Conservation (phyloP, 2,329 filamentous ascomycete species). For the Macrophomina phaseolina region DNA sequence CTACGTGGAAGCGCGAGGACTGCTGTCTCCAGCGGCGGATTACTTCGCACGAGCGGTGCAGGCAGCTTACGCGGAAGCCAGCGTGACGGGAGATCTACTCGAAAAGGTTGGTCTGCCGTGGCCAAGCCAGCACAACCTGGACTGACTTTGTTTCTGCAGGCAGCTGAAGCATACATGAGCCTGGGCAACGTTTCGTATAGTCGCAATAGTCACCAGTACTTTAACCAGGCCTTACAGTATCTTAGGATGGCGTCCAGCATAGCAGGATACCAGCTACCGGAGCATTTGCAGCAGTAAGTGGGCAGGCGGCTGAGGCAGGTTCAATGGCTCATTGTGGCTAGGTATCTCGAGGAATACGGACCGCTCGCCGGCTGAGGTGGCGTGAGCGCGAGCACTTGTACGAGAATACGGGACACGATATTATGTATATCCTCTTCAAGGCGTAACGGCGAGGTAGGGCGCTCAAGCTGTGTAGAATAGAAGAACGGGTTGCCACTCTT, state of each 20-base stretch:
- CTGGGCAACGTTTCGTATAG: conserved; percentile 57
- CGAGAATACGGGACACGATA: conserved; percentile 16
- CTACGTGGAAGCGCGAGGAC: conserved; percentile 59
- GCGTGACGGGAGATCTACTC: conserved; percentile 51
- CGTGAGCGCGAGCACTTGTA: neutral
- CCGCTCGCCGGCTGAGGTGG: conserved; percentile 24
- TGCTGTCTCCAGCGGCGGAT: conserved; percentile 58
- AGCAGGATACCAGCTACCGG: conserved; percentile 49
- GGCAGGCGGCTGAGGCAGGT: too few species aligned
- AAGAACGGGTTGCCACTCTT: neutral
- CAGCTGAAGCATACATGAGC: conserved; percentile 60
- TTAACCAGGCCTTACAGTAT: conserved; percentile 53
- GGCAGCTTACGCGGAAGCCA: conserved; percentile 47
- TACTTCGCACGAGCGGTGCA: conserved; percentile 56
- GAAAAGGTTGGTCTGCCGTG: conserved; percentile 44
- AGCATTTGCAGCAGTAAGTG: conserved; percentile 55
- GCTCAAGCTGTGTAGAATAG: conserved; percentile 5
- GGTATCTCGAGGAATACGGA: conserved; percentile 55
- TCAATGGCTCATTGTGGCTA: conserved; percentile 29
- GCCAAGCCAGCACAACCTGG: neutral
- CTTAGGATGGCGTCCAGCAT: conserved; percentile 52
- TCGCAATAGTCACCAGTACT: conserved; percentile 52
- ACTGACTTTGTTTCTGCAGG: conserved; percentile 38
- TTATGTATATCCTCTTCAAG: neutral
- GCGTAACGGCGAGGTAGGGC: neutral